Evolutionary conservation across 495 filamentous ascomycete species (phyloP), one percentile per base, ranked within the genome.

Genomic region (Jackrogersella multiformis): DNA sequence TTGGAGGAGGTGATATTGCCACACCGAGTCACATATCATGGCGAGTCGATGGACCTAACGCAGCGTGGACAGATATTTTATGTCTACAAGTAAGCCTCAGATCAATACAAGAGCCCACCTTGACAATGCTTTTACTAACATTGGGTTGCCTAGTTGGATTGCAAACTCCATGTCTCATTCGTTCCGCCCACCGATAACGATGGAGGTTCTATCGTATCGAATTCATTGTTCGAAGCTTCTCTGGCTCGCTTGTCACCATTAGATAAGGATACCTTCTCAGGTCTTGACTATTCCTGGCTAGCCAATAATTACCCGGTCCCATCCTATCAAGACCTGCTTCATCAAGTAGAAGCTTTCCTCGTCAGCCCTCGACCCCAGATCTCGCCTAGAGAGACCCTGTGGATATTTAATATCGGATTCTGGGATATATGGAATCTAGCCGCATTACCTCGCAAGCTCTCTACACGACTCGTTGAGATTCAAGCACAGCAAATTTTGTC

Each of bases 341-440:
- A 68, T 4, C 82, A 85, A 59, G 58, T 84, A 9, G 52, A 77
- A 12, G 46, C 61, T 4, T 85, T 81, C 54, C 71, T 84, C 36
- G 36, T 74, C 8, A 60, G 64, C 1, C 62, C 75, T 13, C 56
- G 36, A 15, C 68, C 75, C 10, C 49, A 12, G 2, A 28, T 24
- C 1, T 49, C 76, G 5, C 73, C 75, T 10, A 62, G 42, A 9
- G 79, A 83, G 49, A 83, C 78, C 0, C 56, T 85, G 8, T 84
- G 78, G 73, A 69, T 83, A 1, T 73, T 85, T 5, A 78, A 76
- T 10, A 64, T 83, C 12, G 82, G 82, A 2, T 77, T 79, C 42
- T 82, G 79, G 79, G 82, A 85, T 32, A 69, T 83, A 38, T 82
- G 80, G 74, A 62, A 77, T n/a, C 73, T 82, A 5, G 77, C 81